Conservation (phyloP, 179 eudicot genomes). For the Vitellaria paradoxa region DNA sequence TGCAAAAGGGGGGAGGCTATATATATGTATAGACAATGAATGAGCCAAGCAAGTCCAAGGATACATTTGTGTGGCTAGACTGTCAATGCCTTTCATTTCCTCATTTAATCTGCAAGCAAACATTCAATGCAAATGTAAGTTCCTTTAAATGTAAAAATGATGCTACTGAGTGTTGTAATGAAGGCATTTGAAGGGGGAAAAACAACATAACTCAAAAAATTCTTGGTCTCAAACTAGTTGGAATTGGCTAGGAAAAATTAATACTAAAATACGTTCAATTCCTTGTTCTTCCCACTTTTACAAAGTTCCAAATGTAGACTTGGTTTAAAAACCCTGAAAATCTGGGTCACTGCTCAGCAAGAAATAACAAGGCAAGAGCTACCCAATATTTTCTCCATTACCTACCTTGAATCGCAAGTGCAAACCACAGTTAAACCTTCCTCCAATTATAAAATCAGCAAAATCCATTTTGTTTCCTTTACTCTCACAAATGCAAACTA, state of each 20-base stretch:
- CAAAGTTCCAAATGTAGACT: too few relatives aligned
- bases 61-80: constrained; percentile 79
- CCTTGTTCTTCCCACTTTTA: too few relatives aligned
- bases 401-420: background rate
- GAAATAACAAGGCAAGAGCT: background rate
- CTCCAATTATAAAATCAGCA: too few relatives aligned
- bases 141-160: background rate
- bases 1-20: background rate
- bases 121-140: background rate
- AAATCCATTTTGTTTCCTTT: too few relatives aligned
- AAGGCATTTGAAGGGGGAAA: background rate
- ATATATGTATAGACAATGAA: background rate
- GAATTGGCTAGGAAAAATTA: too few relatives aligned
- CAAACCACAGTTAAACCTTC: background rate
- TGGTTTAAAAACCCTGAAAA: too few relatives aligned
- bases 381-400: background rate
- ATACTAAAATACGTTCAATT: too few relatives aligned
- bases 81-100: constrained; percentile 81
- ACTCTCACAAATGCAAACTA: too few relatives aligned
- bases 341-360: background rate
- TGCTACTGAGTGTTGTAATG: too few relatives aligned
- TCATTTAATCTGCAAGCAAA: constrained; percentile 66
- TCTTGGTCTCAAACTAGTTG: too few relatives aligned
- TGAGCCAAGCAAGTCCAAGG: constrained; percentile 33
- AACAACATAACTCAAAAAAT: too few relatives aligned